Conservation (phyloP, 1,139 yeast species). For the Candida gigantensis region DNA sequence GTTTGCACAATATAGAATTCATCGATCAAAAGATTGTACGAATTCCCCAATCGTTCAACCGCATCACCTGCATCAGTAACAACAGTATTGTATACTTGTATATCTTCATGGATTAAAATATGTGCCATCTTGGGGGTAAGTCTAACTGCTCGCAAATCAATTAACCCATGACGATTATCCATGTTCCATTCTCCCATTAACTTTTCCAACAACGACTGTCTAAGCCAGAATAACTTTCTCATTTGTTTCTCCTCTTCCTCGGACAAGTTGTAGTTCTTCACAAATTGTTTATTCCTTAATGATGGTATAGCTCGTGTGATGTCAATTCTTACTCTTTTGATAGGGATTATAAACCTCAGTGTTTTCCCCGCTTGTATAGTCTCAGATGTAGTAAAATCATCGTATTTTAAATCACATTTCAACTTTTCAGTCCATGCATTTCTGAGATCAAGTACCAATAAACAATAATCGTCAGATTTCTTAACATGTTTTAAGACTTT, state of each 20-base stretch:
- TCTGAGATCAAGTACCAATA: constrained; percentile 66
- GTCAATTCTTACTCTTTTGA: constrained; percentile 56
- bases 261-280: constrained; percentile 59
- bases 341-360: constrained; percentile 66
- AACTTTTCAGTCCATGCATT: constrained; percentile 65
- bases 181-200: constrained; percentile 68
- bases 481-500: constrained; percentile 14
- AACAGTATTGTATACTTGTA: constrained; percentile 40
- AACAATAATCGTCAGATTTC: constrained; percentile 48
- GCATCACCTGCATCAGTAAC: constrained; percentile 14
- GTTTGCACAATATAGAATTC: constrained; percentile 52
- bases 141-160: constrained; percentile 68
- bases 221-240: constrained; percentile 77
- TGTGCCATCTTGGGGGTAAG: constrained; percentile 56
- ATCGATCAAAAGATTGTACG: constrained; percentile 36
- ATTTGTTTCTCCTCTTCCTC: constrained; percentile 54
- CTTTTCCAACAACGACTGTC: constrained; percentile 60
- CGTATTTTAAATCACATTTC: constrained; percentile 20
- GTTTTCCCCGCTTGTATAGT: constrained; percentile 52
- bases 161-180: constrained; percentile 47
- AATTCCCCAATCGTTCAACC: constrained; percentile 19
- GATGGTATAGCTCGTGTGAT: constrained; percentile 67
- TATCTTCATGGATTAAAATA: constrained; percentile 47
- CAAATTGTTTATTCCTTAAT: constrained; percentile 68
- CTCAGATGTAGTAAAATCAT: constrained; percentile 26